Percentiles rank a stretch among this genome's conserved stretches.
These are phyloP conservation scores for Eimeria maxima DNA, from an alignment of 169 alveolate genomes.

Conservation along the genomic window DNA sequence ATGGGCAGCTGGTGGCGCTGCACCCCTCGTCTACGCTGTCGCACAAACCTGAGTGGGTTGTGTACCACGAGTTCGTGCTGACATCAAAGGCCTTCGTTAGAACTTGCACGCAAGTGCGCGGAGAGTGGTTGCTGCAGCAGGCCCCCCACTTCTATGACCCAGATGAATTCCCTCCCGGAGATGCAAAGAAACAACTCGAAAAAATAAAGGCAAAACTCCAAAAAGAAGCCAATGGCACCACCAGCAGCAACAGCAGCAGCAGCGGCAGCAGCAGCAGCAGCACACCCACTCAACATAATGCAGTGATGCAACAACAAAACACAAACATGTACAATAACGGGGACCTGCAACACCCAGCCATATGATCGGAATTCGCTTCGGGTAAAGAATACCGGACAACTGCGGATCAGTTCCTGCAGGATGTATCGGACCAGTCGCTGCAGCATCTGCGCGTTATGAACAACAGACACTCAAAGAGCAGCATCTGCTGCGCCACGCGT, in stretches of 20 bases:
- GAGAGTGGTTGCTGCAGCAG: constrained; percentile 95
- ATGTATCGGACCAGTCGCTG: no score
- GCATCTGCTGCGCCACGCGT: no score
- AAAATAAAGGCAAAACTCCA: constrained; percentile 9
- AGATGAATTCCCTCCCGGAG: constrained; percentile 89
- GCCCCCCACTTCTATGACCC: constrained; percentile 94
- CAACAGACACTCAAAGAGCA: no score
- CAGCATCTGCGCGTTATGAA: no score
- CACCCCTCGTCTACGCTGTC: constrained; percentile 98
- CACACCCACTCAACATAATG: no score
- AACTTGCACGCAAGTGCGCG: constrained; percentile 95
- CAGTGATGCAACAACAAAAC: no score
- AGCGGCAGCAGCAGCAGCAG: constrained; percentile 7
- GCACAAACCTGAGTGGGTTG: constrained; percentile 95
- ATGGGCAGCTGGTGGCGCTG: constrained; percentile 97
- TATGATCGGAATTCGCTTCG: no score
- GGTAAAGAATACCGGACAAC: no score
- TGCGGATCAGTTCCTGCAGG: no score
- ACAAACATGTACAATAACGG: no score
- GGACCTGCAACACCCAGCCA: no score
- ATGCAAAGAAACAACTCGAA: constrained; percentile 59
- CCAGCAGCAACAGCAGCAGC: background rate
- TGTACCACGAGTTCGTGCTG: constrained; percentile 97
- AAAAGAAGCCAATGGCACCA: background rate
- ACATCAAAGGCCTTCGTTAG: constrained; percentile 98